phyloP scores from a whole-genome alignment of 148 eudicot species.

The Beta vulgaris region DNA sequence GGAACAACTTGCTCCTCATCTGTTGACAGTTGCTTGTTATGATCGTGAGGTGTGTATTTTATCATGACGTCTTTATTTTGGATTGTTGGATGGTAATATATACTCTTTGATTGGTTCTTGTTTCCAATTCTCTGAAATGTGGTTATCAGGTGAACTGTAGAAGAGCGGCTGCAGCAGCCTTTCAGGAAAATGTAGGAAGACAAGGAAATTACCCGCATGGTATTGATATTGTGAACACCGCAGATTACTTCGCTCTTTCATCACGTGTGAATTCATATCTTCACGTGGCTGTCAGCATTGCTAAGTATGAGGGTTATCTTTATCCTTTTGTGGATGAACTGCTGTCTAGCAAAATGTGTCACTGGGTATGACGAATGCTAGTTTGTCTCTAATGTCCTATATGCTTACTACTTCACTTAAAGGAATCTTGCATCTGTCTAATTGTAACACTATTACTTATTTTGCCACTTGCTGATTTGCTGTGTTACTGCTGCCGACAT shows the following conservation, averaged over 20 bases:
- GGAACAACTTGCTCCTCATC: conserved; percentile 88
- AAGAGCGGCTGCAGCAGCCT: conserved; percentile 99
- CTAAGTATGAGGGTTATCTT: conserved; percentile 86
- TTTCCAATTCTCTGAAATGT: conserved; percentile 16
- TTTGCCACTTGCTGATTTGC: neutral
- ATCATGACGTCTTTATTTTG: conserved; percentile 17
- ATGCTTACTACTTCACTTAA: neutral
- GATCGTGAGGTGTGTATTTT: conserved; percentile 79
- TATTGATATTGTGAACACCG: conserved; percentile 91
- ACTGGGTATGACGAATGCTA: conserved; percentile 70
- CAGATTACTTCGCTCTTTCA: conserved; percentile 94
- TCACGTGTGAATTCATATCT: conserved; percentile 81
- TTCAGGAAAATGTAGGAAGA: conserved; percentile 98
- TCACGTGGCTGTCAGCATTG: conserved; percentile 80
- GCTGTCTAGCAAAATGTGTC: conserved; percentile 75
- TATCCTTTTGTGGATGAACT: conserved; percentile 84
- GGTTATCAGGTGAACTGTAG: conserved; percentile 85
- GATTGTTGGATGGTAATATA: neutral
- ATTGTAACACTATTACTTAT: neutral
- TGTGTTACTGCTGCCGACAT: neutral
- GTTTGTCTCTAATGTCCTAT: conserved; percentile 7
- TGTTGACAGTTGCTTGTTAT: conserved; percentile 86
- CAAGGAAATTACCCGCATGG: conserved; percentile 97
- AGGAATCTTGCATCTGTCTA: neutral
- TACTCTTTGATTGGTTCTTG: conserved; percentile 9